Percentiles rank a stretch among this genome's conserved stretches.
Evolutionary conservation across 257 asterid species (phyloP).

Genomic region (Solanum bukasovii): DNA sequence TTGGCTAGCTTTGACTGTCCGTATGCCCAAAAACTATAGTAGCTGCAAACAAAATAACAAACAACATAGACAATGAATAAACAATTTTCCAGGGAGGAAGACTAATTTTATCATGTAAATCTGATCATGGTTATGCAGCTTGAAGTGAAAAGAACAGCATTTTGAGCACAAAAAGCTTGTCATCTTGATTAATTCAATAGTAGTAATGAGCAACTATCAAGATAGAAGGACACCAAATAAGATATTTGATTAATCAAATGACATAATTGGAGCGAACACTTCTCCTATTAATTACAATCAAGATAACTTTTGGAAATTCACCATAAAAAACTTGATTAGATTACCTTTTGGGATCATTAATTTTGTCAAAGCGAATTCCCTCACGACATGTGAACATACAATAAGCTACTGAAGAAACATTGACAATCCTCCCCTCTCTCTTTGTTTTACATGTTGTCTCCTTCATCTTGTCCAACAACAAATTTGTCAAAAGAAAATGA

Average conservation of each 20-base stretch:
- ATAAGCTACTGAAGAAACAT: slow-evolving; percentile 67
- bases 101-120: neutral
- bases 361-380: slow-evolving; percentile 54
- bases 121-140: neutral
- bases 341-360: slow-evolving; percentile 53
- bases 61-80: neutral
- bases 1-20: slow-evolving; percentile 86
- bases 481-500: slow-evolving; percentile 68
- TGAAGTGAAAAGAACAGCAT: neutral
- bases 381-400: slow-evolving; percentile 24
- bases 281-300: neutral
- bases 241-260: neutral
- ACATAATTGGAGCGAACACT: neutral
- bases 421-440: slow-evolving; percentile 81
- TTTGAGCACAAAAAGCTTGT: neutral
- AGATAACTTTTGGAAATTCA: neutral
- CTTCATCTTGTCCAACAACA: slow-evolving; percentile 71
- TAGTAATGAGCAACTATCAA: neutral
- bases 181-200: neutral
- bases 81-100: neutral
- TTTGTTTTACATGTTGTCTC: slow-evolving; percentile 45
- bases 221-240: neutral
- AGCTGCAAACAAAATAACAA: slow-evolving; percentile 31
- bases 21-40: slow-evolving; percentile 41
- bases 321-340: neutral